Evolutionary conservation across 2,329 filamentous ascomycete species (phyloP).

Genomic region (Colletotrichum costaricense): DNA sequence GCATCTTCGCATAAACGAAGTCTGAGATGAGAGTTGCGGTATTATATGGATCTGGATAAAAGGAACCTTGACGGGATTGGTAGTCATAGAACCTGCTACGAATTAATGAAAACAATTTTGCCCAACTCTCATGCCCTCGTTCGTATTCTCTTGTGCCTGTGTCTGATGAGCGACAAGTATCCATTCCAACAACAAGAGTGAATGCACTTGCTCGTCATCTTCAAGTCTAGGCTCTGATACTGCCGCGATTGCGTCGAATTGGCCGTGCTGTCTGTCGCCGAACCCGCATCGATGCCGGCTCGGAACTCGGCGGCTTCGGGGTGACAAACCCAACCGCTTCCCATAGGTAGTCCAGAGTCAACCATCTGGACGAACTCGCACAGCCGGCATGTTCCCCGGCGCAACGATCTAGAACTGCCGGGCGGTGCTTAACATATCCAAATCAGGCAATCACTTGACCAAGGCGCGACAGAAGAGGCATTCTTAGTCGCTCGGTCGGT

Average conservation of each 20-base stretch:
- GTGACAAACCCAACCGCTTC: not conserved
- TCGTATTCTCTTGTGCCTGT: not conserved
- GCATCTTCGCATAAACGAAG: constrained; percentile 61
- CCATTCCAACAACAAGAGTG: no score
- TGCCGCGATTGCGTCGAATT: no score
- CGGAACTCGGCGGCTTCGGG: not conserved
- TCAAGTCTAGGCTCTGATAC: not conserved
- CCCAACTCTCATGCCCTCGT: not conserved
- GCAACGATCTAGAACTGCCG: not conserved
- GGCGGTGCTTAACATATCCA: not conserved
- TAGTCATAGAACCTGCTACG: not conserved
- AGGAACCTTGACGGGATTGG: not conserved
- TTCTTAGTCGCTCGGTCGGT: constrained; percentile 13
- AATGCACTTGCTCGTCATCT: not conserved
- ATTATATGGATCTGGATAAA: not conserved
- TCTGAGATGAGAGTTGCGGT: not conserved
- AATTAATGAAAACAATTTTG: constrained; percentile 8
- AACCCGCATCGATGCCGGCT: not conserved
- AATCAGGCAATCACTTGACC: not conserved
- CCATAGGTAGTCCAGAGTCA: not conserved
- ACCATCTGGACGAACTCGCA: not conserved
- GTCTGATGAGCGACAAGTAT: no score
- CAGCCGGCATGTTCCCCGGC: constrained; percentile 4
- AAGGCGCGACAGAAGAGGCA: not conserved
- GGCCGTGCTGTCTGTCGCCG: not conserved